Evolutionary conservation across 805 yeast genomes (phyloP), one percentile per base, ranked within the genome.

Genomic region (Monosporozyma servazzii): DNA sequence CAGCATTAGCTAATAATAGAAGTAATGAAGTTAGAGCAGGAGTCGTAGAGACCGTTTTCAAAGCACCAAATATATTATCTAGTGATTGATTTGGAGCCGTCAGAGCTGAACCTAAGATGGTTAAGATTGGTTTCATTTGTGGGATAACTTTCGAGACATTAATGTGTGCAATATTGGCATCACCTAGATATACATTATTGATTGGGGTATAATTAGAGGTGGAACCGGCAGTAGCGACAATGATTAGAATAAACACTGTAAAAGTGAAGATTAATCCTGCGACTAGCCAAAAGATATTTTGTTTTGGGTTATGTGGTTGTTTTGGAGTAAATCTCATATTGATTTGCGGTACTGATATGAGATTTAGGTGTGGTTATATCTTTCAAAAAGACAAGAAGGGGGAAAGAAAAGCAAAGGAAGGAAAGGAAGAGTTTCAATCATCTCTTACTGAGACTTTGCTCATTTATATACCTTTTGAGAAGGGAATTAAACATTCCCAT

Each of bases 111-210:
- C 68, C 67, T 13, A 67, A 48, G 18, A 66, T 57, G 5, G 59
- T 53, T 45, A 67, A 52, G 31, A 65, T 53, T 17, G 71, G 69
- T 25, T 56, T 61, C 15, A 65, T 50, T 41, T 60, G 58, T 25
- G 71, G 71, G 21, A 67, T 42, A 47, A 66, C 65, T 52, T 67
- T 67, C 31, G 68, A 58, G 20, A 66, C 68, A 48, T 67, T 67
- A 50, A 67, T 64, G 41, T 63, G 65, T 29, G 63, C 53, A 45
- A 67, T 60, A 48, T 65, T 62, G 31, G 69, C 68, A 37, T 63
- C 58, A 47, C 67, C 69, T 29, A 67, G 45, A 50, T 64, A 66
- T 41, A 67, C 55, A 31, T 63, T 54, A 11, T 56, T 65, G 39
- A 62, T 50, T 25, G 70, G 69, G 25, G 50, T 54, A 50, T 64